A percentile compares a stretch with the other conserved stretches of the same genome.
Conservation (phyloP, 805 yeast species). For the Lachancea sp. region DNA sequence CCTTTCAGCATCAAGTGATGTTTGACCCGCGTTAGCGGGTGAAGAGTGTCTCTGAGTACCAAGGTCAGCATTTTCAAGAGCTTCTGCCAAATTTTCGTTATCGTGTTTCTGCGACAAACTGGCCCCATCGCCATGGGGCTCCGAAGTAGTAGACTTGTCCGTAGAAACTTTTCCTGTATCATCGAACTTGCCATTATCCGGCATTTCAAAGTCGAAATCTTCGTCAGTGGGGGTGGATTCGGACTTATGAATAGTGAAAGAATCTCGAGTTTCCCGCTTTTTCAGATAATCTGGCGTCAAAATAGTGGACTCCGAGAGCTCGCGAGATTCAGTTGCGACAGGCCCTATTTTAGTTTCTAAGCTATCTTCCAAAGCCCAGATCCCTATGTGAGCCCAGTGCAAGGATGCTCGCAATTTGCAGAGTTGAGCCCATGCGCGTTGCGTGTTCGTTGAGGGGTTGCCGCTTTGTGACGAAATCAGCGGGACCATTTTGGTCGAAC, state of each 20-base stretch:
- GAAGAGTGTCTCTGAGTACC: no score
- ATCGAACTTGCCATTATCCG: background rate
- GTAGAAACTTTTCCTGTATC: background rate
- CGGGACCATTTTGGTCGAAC: conserved; percentile 14
- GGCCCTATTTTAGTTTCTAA: conserved; percentile 26
- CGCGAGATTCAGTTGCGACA: background rate
- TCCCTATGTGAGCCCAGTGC: conserved; percentile 80
- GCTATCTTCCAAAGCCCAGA: conserved; percentile 51
- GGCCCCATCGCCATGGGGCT: background rate
- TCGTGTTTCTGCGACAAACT: no score
- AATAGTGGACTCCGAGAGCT: background rate
- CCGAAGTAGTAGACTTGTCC: background rate
- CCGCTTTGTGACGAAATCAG: conserved; percentile 16
- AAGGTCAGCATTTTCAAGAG: no score
- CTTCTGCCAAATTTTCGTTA: no score
- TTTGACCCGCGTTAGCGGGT: no score
- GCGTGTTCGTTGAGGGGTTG: conserved; percentile 32
- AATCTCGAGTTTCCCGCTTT: background rate
- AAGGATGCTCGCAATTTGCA: conserved; percentile 61
- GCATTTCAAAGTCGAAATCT: conserved; percentile 21
- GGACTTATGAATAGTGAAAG: conserved; percentile 2
- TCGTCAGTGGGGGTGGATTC: conserved; percentile 11
- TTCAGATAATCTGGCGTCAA: background rate
- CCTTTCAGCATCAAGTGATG: no score
- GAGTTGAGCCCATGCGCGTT: conserved; percentile 58